Evolutionary conservation across 345 rosid species (phyloP), one percentile per base, ranked within the genome.

Genomic region (Eutrema japonicum): DNA sequence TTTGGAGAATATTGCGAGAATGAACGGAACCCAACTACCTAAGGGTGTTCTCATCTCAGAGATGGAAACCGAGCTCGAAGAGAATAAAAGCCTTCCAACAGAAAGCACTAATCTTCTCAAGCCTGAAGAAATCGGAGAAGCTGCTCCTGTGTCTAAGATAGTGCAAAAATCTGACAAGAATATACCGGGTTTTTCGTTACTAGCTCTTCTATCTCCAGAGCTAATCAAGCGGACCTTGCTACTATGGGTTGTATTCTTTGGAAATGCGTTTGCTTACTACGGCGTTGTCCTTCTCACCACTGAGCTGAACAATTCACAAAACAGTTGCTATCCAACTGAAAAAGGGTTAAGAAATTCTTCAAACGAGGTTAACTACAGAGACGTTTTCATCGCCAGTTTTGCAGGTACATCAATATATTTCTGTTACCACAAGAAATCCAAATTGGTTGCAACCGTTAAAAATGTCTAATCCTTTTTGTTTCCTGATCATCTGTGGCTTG

Each of bases 231-330:
- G 96, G 64, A 95, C 96, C 61, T 64, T 82, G 71, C 97, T 95
- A 57, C 74, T 95, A 64, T 95, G 97, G 99, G 64, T 78, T 26
- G 90, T 88, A 4, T 95, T 88, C 76, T 88, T 95, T 64, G 97
- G 97, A 57, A 95, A 90, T 69, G 88, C 99, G 4, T 92, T 95
- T 81, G 78, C 93, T 5, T 95, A 95, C 64, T 95, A 95, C 35
- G 97, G 97, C 10, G 79, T 95, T 32, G 96, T 92, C 45, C 80
- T 95, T 79, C 92, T 95, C 80, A 95, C 99, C 60, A 88, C 96
- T 8, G 96, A 95, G 80, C 85, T 95, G 72, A 87, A 79, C 78
- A 83, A 73, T 32, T 83, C 87, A 62, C 80, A 74, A 35, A 79
- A 78, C 69, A 71, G 29, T 22, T 92, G 96, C 57, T 40, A 52